A percentile compares a stretch with the other conserved stretches of the same genome.
These are phyloP conservation scores for Urtica urens DNA, from an alignment of 306 rosid genomes.

Conservation along the genomic window DNA sequence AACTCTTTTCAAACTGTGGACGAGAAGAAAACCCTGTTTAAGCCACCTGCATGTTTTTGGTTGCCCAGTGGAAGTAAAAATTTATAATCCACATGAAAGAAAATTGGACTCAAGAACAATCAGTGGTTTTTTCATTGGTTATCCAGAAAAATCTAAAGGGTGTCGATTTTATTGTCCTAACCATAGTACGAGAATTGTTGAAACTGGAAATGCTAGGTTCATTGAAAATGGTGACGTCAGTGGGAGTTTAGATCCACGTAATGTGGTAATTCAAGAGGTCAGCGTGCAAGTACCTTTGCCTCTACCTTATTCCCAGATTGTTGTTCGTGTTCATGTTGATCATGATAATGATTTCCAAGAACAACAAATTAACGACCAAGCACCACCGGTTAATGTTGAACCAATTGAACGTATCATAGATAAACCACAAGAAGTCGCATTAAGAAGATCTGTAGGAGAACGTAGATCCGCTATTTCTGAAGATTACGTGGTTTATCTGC, in stretches of 20 bases:
- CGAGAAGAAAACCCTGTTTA: not conserved
- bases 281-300: not conserved
- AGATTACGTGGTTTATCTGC: not conserved
- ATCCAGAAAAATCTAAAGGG: no score
- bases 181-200: no score
- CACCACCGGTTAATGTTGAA: not conserved
- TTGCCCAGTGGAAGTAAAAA: no score
- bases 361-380: not conserved
- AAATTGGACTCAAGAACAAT: no score
- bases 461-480: not conserved
- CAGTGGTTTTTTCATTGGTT: no score
- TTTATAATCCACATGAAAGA: no score
- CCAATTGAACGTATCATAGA: not conserved
- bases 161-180: no score
- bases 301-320: not conserved
- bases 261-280: not conserved
- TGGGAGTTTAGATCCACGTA: not conserved
- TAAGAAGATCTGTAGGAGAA: not conserved
- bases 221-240: no score
- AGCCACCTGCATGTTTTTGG: not conserved
- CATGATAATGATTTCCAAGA: not conserved
- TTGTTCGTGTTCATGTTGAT: not conserved
- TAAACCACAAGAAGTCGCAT: not conserved
- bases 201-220: no score
- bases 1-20: not conserved